Base-by-base conservation (phyloP, 306 rosid species). In the Abrus precatorius region DNA sequence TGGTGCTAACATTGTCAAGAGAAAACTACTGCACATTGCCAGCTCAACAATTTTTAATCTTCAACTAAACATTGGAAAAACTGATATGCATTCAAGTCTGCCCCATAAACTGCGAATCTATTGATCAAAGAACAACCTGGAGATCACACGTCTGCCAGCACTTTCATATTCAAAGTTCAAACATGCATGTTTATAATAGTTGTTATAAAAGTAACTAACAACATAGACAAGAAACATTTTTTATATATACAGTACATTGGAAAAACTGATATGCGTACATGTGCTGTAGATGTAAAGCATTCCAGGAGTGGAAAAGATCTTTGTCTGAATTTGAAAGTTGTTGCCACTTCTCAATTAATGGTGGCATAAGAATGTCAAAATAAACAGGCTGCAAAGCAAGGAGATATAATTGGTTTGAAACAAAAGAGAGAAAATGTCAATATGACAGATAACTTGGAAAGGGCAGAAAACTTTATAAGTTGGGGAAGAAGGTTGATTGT, bases 311-410 rank as follows among this genome's bases (percentile, higher is more conserved):
- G 99, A 80, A 93, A 28, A 96, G 88, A 75, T 93, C 99, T 84
- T 96, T 96, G 85, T 96, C 98, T 72, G 98, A 87, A 86, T 93
- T 88, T 67, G 97, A 91, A 81, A 93, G 97, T 82, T 92, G 97
- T 76, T 96, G 97, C 99, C 99, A 96, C 87, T 96, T 96, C 72
- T 89, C 89, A 66, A 96, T 88, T 87, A 96, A 89, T 79, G 99
- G 98, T 48, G 99, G 98, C 99, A 96, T 96, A 87, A 96, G 89
- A 85, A 96, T 92, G 71, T 92, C 97, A 76, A 96, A 98, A 88
- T 87, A 87, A 74, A 48, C 78, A 75, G 97, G 88, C 99, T 96
- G 97, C 88, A 88, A 62, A 79, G 14, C 62, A 85, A 67, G 56
- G 74, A 36, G 13, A 80, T 57, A 55, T 53, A 80, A 75, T 54